Evolutionary conservation across 306 rosid species (phyloP), one percentile per base, ranked within the genome.

Genomic region (cucumber (Cucumis sativus)): DNA sequence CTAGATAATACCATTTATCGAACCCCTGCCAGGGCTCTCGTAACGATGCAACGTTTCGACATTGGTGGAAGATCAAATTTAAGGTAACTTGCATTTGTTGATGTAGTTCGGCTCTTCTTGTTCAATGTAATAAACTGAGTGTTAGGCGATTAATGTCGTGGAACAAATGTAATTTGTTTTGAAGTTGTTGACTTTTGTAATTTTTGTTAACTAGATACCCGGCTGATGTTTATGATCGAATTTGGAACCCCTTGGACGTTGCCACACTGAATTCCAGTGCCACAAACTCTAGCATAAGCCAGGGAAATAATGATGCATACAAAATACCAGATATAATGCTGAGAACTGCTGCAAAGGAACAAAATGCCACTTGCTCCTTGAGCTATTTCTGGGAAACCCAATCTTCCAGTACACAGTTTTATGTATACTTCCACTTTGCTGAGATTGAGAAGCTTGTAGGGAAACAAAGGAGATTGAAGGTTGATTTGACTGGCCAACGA

Each of bases 371-470:
- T 0, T 18, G 70, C 47, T 75, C 74, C 59, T 77, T 82, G 9
- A 23, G 59, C 52, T 57, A 54, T 8, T 14, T 35, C 33, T 75
- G 10, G 82, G 63, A 15, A 18, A 8, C n/a, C 8, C 61, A 25
- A 49, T 35, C 6, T 63, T 64, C 52, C 9, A 62, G 54, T 49
- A 35, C 73, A 6, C 52, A 16, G 47, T 51, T 65, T 68, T 75
- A 21, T 39, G 54, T 83, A 57, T 79, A 67, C 74, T 83, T 83
- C 72, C 85, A 83, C 78, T 83, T 83, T 67, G 51, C 64, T 79
- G 85, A 79, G 51, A 66, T 67, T 35, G 28, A 74, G 14, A 15
- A 67, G 57, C 74, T 79, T 65, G n/a, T 35, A 18, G 78, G 80
- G 6, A 17, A 58, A 16, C 73, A 21, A 60, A 76, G 86, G 70